Percentiles rank a stretch among this genome's conserved stretches.
Evolutionary conservation across 257 asterid species (phyloP).

Genomic region (Coffea canephora): DNA sequence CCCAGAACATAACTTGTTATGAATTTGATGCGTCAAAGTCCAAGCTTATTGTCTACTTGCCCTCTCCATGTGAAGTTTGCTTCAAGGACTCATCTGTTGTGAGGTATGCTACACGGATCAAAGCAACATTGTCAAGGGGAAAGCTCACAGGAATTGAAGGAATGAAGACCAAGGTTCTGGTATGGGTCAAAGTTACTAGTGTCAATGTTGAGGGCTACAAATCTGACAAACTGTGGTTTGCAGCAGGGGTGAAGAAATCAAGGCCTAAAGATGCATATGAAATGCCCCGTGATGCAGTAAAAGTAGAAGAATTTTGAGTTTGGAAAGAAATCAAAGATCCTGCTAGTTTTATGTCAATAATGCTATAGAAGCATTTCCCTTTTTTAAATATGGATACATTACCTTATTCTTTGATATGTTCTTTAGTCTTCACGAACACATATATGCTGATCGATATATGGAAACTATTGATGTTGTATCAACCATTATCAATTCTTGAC

Average conservation of each 20-base stretch:
- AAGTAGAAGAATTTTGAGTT: constrained; percentile 65
- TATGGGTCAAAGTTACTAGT: constrained; percentile 78
- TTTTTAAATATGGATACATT: too few species aligned
- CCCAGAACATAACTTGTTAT: constrained; percentile 77
- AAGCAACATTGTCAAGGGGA: constrained; percentile 76
- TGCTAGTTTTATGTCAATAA: constrained; percentile 4
- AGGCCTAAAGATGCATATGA: constrained; percentile 86
- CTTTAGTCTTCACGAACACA: too few species aligned
- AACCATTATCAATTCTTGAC: too few species aligned
- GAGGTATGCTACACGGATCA: constrained; percentile 72
- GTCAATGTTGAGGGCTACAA: constrained; percentile 64
- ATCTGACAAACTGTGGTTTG: constrained; percentile 88
- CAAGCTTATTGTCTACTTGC: constrained; percentile 69
- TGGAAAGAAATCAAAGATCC: neutral
- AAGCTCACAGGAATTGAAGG: constrained; percentile 79
- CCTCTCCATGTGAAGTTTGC: constrained; percentile 68
- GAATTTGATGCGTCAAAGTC: constrained; percentile 64
- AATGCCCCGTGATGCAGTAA: constrained; percentile 50
- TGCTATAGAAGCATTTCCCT: neutral
- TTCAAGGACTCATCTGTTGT: constrained; percentile 82
- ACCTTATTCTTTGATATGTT: too few species aligned
- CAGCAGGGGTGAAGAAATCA: constrained; percentile 85
- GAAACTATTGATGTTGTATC: too few species aligned
- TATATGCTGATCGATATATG: too few species aligned
- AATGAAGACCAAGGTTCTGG: constrained; percentile 85